A percentile compares a stretch with the other conserved stretches of the same genome.
Evolutionary conservation across 192 early-diverging fungal genomes (phyloP).

Genomic region (Podila minutissima): DNA sequence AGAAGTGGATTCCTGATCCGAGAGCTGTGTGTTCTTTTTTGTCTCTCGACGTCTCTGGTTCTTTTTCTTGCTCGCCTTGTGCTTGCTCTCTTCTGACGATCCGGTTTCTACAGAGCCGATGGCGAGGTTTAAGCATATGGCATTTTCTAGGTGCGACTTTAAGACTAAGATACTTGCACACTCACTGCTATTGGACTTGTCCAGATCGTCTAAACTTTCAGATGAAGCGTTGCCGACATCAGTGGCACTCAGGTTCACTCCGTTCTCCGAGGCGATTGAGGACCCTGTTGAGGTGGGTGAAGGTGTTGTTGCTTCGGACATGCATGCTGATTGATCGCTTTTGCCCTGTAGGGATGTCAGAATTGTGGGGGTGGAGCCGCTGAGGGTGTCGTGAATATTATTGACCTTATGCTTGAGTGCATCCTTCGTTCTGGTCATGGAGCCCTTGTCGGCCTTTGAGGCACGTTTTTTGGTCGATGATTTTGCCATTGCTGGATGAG

Average conservation of each 20-base stretch:
- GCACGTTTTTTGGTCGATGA: background rate
- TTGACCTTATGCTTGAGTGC: background rate
- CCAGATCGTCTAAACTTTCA: background rate
- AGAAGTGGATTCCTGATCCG: background rate
- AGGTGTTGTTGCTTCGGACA: background rate
- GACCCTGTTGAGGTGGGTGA: background rate
- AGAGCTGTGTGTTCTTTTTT: background rate
- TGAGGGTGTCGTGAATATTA: background rate
- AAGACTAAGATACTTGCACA: background rate
- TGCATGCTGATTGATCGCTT: background rate
- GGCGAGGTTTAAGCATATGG: background rate
- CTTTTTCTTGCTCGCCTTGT: constrained; percentile 1
- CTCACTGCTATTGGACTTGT: background rate
- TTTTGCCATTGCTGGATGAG: background rate
- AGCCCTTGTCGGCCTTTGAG: background rate
- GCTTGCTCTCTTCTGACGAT: background rate
- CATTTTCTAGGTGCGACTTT: too few species aligned
- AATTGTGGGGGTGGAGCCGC: background rate
- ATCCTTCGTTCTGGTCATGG: background rate
- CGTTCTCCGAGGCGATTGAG: background rate
- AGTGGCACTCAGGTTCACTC: background rate
- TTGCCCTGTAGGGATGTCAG: background rate
- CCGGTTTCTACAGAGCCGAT: too few species aligned
- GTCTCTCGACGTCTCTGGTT: constrained; percentile 15
- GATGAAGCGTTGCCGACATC: background rate